Percentiles rank a stretch among this genome's conserved stretches.
Evolutionary conservation across 176 grass and related monocot genomes (phyloP).

Genomic region (Eleusine coracana): DNA sequence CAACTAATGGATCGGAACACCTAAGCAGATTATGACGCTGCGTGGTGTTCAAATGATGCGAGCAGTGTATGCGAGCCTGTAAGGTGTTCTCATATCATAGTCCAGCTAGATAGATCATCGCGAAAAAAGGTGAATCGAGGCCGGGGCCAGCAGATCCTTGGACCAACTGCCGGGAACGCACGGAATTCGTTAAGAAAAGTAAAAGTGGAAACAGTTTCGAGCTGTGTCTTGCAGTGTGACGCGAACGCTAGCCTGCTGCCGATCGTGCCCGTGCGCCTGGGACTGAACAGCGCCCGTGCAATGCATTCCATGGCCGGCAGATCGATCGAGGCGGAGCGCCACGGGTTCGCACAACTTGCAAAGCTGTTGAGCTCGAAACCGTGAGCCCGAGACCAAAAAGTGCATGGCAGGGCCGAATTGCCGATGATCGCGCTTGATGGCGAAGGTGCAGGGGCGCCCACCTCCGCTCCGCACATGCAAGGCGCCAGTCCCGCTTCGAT

Average conservation of each 20-base stretch:
- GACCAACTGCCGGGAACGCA: not conserved
- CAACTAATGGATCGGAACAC: not conserved
- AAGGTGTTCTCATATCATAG: not conserved
- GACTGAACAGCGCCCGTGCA: not conserved
- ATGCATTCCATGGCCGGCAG: not conserved
- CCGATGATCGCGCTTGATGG: not conserved
- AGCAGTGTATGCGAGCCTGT: not conserved
- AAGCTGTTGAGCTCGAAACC: not conserved
- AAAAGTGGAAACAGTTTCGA: not conserved
- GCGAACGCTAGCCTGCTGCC: too few species aligned
- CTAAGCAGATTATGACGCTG: slow-evolving; percentile 3
- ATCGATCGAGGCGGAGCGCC: not conserved
- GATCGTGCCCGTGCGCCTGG: not conserved
- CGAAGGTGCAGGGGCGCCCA: not conserved
- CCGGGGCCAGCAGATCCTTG: not conserved
- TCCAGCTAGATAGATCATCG: slow-evolving; percentile 34
- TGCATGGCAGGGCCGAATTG: not conserved
- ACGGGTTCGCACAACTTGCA: not conserved
- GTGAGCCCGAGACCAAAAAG: not conserved
- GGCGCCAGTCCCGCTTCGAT: not conserved
- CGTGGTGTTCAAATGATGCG: slow-evolving; percentile 38
- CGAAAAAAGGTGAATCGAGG: not conserved
- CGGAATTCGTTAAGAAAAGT: not conserved
- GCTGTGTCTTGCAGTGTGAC: too few species aligned
- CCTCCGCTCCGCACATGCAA: not conserved